Base-by-base conservation (phyloP, 2,329 filamentous ascomycete species). In the Fusarium sp. region DNA sequence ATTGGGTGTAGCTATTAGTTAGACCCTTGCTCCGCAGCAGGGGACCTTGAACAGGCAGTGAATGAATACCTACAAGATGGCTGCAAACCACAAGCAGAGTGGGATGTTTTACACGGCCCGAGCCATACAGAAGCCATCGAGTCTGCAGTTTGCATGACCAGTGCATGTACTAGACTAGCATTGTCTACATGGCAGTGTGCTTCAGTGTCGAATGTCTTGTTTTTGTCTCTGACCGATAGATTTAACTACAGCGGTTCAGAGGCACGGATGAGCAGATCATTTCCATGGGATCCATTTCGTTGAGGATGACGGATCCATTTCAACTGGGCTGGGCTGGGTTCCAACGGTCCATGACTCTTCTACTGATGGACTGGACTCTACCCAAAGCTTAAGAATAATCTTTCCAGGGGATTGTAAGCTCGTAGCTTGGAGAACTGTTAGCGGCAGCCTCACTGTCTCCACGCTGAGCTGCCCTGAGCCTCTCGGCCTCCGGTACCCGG, bases 401-500 rank as follows among this genome's bases (percentile, higher is more conserved):
- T 46, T 28, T 32, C 21, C 23, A 47, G 53, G 48, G 32, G 23
- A 21, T 43, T 53, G 37, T n/a, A 49, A 63, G 59, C 64, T 68
- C 40, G 30, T 43, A 56, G 54, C 27, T 30, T 16, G 28, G 56
- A 48, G 27, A 48, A 20, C 27, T 53, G 41, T 53, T 48, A 71
- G 59, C 43, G 45, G 41, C 45, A 51, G 45, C 51, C 49, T 63
- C 59, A 56, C 64, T 68, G 43, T 32, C 37, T 62, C 57, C 21
- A 55, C 48, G 47, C 66, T 68, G 63, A 63, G 51, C 54, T 62
- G 51, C 55, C 43, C 46, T 55, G 46, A 56, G 37, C 32, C 45
- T 63, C 63, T 71, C 72, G 73, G 68, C 63, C 37, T 74, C 72
- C 73, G 73, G 69, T 55, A 63, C 69, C 73, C 73, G 72, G 73